Base-by-base conservation (phyloP, 1,284 basidiomycete genomes). In the Anthracocystis panici-leucophaei region DNA sequence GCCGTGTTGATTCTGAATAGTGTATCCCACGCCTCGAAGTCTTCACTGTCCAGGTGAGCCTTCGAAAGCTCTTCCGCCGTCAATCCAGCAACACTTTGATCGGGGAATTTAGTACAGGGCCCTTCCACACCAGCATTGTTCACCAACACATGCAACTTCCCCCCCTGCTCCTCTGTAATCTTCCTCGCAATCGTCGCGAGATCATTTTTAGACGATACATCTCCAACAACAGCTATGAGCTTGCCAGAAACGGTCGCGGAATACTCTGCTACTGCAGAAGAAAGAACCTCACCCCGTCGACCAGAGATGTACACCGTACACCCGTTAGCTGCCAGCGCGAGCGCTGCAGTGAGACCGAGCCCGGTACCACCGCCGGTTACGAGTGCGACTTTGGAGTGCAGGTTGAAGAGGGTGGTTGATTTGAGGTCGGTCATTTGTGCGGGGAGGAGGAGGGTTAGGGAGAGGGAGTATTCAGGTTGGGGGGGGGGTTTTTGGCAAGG, bases 41-140 rank as follows among this genome's bases (percentile, higher is more conserved):
- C 8, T 49, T 82, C 79, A 16, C 57, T 72, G 5, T 45, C 18
- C 3, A 81, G 56, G 40, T 83, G 78, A 12, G 60, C 33, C 0
- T 21, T 0, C 10, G 74, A 53, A n/a, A 74, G 14, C 12, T 74
- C 56, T 0, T 63, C 16, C 0, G 78, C 70, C 4, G 45, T 29
- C 5, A 77, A 33, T 5, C 38, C 31, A 10, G 49, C 21, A 1
- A 55, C 33, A 0, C 53, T 33, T 6, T 53, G 27, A 12, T 31
- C 18, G 10, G 29, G 3, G n/a, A 82, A 66, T 21, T 69, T 68
- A 33, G 81, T 83, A 38, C 71, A 50, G 1, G 80, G 79, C 0
- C 81, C 81, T 57, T 81, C 79, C 21, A 82, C 49, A 5, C 80
- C 80, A 3, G 77, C 72, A 29, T 82, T 82, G 77, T 82, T 82